Percentiles rank a stretch among this genome's conserved stretches.
These are phyloP conservation scores for Exophiala aquamarina DNA, from an alignment of 2,329 filamentous ascomycete genomes.

Conservation along the genomic window DNA sequence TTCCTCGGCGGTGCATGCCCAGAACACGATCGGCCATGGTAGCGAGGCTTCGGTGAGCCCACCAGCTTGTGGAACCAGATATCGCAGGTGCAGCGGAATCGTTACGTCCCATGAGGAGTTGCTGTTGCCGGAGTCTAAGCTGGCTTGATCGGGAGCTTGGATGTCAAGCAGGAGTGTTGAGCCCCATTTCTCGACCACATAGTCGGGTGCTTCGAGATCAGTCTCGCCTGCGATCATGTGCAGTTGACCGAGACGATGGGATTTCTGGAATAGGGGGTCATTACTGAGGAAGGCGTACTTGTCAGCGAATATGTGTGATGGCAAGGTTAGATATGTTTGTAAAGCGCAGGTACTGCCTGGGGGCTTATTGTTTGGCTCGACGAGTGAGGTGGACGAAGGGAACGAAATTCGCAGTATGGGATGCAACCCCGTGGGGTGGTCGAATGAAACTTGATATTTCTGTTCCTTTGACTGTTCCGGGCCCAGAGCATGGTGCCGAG, in stretches of 20 bases:
- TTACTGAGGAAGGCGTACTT: conserved; percentile 70
- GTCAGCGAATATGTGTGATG: conserved; percentile 79
- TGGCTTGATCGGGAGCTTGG: conserved; percentile 48
- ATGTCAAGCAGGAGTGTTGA: conserved; percentile 76
- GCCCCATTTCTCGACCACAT: conserved; percentile 75
- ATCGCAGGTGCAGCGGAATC: conserved; percentile 83
- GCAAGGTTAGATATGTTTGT: conserved; percentile 80
- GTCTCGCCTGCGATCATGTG: conserved; percentile 72
- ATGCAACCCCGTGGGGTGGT: conserved; percentile 76
- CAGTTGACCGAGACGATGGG: conserved; percentile 72
- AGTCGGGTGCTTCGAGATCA: conserved; percentile 88
- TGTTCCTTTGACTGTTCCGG: conserved; percentile 36
- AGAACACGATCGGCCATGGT: conserved; percentile 83
- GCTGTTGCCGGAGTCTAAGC: neutral
- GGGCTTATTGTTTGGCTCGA: conserved; percentile 42
- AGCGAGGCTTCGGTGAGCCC: conserved; percentile 53
- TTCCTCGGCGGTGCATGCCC: conserved; percentile 70
- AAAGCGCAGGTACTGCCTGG: conserved; percentile 64
- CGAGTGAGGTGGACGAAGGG: conserved; percentile 49
- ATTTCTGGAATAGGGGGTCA: conserved; percentile 68
- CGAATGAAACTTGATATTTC: conserved; percentile 64
- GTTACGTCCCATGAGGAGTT: conserved; percentile 36
- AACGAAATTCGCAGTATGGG: conserved; percentile 73
- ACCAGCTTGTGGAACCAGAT: conserved; percentile 59
- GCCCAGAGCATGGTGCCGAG: conserved; percentile 67